Evolutionary conservation across 768 basidiomycete genomes (phyloP).

Genomic region (Punctularia strigosozonata): DNA sequence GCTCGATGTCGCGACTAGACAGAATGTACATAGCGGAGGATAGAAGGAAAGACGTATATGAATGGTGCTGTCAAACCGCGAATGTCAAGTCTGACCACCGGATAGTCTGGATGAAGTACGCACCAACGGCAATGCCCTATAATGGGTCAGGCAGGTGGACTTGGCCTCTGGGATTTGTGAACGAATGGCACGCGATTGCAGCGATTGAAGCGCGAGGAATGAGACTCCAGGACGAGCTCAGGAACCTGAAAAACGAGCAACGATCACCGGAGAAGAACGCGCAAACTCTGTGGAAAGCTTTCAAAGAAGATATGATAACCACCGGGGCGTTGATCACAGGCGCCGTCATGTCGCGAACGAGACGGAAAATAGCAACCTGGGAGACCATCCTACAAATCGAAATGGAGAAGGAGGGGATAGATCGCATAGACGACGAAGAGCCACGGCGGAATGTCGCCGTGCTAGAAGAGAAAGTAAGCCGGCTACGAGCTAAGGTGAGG

Average conservation of each 20-base stretch:
- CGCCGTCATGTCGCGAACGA: neutral
- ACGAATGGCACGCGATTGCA: neutral
- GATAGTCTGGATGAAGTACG: slow-evolving; percentile 1
- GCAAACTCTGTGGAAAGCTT: slow-evolving; percentile 5
- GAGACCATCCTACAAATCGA: neutral
- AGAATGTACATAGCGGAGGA: neutral
- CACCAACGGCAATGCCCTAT: neutral
- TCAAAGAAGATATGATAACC: slow-evolving; percentile 3
- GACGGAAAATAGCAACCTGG: neutral
- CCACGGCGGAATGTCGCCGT: neutral
- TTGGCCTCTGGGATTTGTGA: slow-evolving; percentile 3
- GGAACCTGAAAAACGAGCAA: neutral
- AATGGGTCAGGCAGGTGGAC: slow-evolving; percentile 6
- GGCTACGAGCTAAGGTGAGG: slow-evolving; percentile 2
- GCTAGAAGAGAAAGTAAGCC: slow-evolving; percentile 1
- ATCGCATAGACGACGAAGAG: neutral
- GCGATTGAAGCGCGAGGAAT: slow-evolving; percentile 3
- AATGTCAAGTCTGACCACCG: neutral
- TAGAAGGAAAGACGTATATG: neutral
- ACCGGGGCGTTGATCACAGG: slow-evolving; percentile 2
- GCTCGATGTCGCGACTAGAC: neutral
- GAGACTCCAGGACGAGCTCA: neutral
- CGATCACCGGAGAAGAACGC: neutral
- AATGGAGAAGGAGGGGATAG: neutral
- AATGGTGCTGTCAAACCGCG: neutral